A percentile compares a stretch with the other conserved stretches of the same genome.
Evolutionary conservation across 2,329 filamentous ascomycete species (phyloP).

Genomic region (Monosporascus sp.): DNA sequence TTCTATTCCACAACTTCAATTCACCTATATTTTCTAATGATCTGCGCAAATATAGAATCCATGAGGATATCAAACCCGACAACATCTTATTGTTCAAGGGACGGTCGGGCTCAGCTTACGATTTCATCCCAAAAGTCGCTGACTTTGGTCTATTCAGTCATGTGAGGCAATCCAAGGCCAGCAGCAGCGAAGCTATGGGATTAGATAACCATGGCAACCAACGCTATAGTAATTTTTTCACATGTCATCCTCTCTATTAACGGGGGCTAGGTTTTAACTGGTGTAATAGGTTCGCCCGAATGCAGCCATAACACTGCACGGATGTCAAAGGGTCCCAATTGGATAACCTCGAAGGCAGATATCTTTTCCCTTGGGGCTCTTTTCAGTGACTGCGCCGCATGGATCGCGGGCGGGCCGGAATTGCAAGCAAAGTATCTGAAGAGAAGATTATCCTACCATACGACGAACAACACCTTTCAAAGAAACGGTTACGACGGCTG

Average conservation of each 20-base stretch:
- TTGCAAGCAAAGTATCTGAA: constrained; percentile 6
- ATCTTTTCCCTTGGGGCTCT: constrained; percentile 14
- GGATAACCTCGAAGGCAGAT: constrained; percentile 8
- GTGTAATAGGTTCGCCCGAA: constrained; percentile 7
- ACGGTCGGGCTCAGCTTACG: constrained; percentile 8
- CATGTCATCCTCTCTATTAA: background rate
- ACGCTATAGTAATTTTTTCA: constrained; percentile 4
- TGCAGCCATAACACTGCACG: constrained; percentile 6
- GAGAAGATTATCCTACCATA: constrained; percentile 3
- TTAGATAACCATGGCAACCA: constrained; percentile 9
- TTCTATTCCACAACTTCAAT: background rate
- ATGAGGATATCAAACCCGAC: constrained; percentile 15
- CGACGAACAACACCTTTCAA: constrained; percentile 1
- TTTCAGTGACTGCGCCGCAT: constrained; percentile 10
- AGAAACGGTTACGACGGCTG: constrained; percentile 8
- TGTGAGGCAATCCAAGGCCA: constrained; percentile 2
- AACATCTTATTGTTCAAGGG: constrained; percentile 13
- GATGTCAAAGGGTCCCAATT: constrained; percentile 2
- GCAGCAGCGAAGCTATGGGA: constrained; percentile 6
- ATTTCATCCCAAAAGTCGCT: constrained; percentile 14
- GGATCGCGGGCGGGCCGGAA: constrained; percentile 7
- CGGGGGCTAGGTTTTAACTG: background rate
- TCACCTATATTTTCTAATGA: background rate
- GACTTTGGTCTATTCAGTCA: constrained; percentile 13
- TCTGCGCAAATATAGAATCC: constrained; percentile 5